Conservation (phyloP, 108 stramenopile genomes). For the Epithemia pelagica region DNA sequence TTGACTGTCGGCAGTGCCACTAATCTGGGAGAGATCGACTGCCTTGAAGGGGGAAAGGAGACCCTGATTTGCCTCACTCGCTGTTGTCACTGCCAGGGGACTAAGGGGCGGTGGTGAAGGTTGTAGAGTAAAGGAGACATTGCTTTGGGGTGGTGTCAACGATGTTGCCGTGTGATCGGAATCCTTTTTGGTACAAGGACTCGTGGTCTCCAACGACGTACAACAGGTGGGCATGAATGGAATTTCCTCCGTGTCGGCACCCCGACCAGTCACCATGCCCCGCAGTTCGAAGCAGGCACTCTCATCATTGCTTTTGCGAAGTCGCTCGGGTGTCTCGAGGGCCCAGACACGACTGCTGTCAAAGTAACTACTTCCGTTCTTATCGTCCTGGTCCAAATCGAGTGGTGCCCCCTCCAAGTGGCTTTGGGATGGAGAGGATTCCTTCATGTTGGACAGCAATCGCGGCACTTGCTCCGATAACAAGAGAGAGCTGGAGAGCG, state of each 20-base stretch:
- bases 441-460: not conserved
- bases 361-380: slow-evolving; percentile 28
- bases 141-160: too few species aligned
- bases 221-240: too few species aligned
- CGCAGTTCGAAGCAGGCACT: not conserved
- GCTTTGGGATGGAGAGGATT: not conserved
- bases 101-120: too few species aligned
- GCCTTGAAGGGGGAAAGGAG: slow-evolving; percentile 3
- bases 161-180: too few species aligned
- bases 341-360: slow-evolving; percentile 33
- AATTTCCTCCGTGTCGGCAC: too few species aligned
- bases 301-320: not conserved
- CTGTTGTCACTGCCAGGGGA: too few species aligned
- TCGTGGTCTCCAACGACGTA: too few species aligned
- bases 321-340: slow-evolving; percentile 34
- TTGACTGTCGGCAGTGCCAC: slow-evolving; percentile 3
- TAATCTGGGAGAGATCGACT: slow-evolving; percentile 22
- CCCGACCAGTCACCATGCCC: not conserved
- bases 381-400: slow-evolving; percentile 18
- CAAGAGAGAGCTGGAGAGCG: slow-evolving; percentile 4
- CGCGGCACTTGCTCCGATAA: not conserved
- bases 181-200: too few species aligned
- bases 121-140: too few species aligned
- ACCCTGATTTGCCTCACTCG: not conserved
- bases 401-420: slow-evolving; percentile 7